A percentile compares a stretch with the other conserved stretches of the same genome.
phyloP scores from a whole-genome alignment of 306 rosid genomes.

The Casuarina cunninghamiana region DNA sequence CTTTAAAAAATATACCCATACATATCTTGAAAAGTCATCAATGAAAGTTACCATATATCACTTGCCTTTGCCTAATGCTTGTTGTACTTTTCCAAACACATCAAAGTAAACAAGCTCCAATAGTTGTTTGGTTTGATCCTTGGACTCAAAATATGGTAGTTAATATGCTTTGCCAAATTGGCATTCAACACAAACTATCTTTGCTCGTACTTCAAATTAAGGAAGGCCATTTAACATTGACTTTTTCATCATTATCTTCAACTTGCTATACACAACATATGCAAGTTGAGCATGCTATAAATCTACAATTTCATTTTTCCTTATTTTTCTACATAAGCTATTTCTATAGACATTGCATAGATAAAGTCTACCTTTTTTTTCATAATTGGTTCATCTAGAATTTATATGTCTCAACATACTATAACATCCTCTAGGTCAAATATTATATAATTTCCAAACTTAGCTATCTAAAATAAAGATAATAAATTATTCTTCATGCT shows the following conservation, averaged over 20 bases:
- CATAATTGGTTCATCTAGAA: background rate
- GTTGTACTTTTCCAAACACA: background rate
- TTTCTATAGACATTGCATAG: background rate
- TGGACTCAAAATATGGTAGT: background rate
- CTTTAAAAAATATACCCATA: background rate
- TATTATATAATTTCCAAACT: no score
- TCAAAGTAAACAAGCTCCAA: no score
- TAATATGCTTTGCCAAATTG: constrained; percentile 6
- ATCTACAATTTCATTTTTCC: background rate
- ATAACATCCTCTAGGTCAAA: no score
- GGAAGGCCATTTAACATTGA: background rate
- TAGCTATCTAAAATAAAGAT: no score
- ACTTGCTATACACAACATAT: constrained; percentile 3
- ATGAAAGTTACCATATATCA: background rate
- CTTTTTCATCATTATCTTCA: constrained; percentile 6
- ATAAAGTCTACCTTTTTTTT: background rate
- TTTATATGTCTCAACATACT: no score
- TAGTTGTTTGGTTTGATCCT: no score
- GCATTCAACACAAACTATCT: background rate
- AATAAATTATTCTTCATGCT: no score
- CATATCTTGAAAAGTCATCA: background rate
- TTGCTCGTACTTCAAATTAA: constrained; percentile 3
- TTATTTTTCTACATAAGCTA: background rate
- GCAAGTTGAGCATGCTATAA: background rate
- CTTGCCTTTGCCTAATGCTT: background rate